Percentiles rank a stretch among this genome's conserved stretches.
Conservation (phyloP, 225 moss, liverwort and hornwort species). For the Physcomitrium patens region DNA sequence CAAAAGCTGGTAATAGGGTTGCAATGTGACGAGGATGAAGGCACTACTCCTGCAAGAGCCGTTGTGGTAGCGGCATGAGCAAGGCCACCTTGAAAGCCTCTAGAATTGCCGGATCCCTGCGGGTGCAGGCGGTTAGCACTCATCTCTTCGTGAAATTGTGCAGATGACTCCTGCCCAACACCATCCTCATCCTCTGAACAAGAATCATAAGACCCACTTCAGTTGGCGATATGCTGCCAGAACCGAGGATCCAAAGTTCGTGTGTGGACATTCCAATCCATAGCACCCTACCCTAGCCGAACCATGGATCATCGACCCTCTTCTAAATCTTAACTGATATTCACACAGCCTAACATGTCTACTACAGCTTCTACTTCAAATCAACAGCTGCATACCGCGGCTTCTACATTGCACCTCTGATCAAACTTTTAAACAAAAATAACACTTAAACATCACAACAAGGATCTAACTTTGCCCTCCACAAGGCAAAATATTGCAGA, state of each 20-base stretch:
- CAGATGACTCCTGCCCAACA: constrained; percentile 64
- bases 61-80: constrained; percentile 34
- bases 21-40: constrained; percentile 25
- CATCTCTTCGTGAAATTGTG: constrained; percentile 62
- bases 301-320: constrained; percentile 1
- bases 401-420: constrained; percentile 26
- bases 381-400: constrained; percentile 19
- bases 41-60: constrained; percentile 30
- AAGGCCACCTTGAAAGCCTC: constrained; percentile 49
- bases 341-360: constrained; percentile 8
- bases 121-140: constrained; percentile 71
- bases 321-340: constrained; percentile 16
- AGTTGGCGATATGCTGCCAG: constrained; percentile 44
- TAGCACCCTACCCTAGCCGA: constrained; percentile 3
- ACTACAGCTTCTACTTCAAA: neutral
- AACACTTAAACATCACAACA: neutral
- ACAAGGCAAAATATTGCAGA: constrained; percentile 33
- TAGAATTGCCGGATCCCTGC: constrained; percentile 73
- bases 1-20: constrained; percentile 24
- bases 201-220: constrained; percentile 64
- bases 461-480: constrained; percentile 14
- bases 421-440: neutral
- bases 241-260: constrained; percentile 35
- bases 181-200: constrained; percentile 82
- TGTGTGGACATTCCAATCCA: too few species aligned